These are phyloP conservation scores for Nephelium lappaceum DNA, from an alignment of 345 rosid genomes.

Conservation along the genomic window DNA sequence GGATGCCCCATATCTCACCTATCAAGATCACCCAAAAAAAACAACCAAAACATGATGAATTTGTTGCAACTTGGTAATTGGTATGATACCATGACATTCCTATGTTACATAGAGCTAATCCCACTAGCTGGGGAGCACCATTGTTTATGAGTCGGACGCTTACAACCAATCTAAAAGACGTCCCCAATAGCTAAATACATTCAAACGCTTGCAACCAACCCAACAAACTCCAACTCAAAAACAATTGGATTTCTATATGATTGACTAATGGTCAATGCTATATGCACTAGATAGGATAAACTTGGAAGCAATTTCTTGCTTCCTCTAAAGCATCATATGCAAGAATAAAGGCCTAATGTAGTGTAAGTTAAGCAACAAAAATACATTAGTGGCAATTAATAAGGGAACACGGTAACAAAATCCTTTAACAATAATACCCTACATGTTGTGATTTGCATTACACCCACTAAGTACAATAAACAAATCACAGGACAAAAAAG, in stretches of 20 bases:
- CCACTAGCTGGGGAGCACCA: too few relatives aligned
- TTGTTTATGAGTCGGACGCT: too few relatives aligned
- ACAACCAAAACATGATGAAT: conserved; percentile 8
- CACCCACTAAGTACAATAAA: conserved; percentile 26
- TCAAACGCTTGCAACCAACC: too few relatives aligned
- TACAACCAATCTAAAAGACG: too few relatives aligned
- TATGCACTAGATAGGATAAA: conserved; percentile 7
- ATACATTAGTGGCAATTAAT: conserved; percentile 3
- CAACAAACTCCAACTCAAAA: too few relatives aligned
- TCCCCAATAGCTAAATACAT: too few relatives aligned
- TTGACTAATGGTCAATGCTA: neutral
- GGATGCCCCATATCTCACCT: conserved; percentile 14
- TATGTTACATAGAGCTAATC: neutral
- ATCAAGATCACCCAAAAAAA: conserved; percentile 10
- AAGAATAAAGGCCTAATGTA: conserved; percentile 12
- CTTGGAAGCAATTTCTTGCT: neutral
- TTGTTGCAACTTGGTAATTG: neutral
- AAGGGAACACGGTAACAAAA: neutral
- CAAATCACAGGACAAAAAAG: neutral
- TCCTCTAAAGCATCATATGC: neutral
- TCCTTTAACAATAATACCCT: neutral
- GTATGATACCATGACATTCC: neutral
- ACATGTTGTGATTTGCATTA: conserved; percentile 24
- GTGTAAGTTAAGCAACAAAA: conserved; percentile 1
- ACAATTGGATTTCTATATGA: neutral